Base-by-base conservation (phyloP, 192 early-diverging fungal species). In the Anaeromyces robustus region DNA sequence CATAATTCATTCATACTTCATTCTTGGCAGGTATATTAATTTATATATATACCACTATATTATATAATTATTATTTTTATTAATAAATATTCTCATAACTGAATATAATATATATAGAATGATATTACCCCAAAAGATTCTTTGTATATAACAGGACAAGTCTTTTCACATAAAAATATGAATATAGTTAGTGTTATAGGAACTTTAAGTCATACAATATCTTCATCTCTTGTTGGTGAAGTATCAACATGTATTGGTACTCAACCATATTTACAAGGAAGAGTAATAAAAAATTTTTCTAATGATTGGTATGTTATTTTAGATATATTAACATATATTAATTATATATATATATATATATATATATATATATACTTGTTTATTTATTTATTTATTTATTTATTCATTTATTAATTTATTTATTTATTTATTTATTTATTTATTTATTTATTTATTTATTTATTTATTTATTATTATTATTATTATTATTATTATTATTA, bases 101-200 rank as follows among this genome's bases (percentile, higher is more conserved):
- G n/a, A n/a, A n/a, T n/a, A n/a, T n/a, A n/a, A n/a, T 39, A 39
- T 13, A 14, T 39, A 1, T 39, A 52, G 52, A 89, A 89, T 3
- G 87, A 87, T 80, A 81, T 94, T 34, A 84, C 86, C 29, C 83
- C 86, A 26, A 82, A 86, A 78, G 88, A 91, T 4, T 83, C 87
- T 29, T 84, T 86, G 19, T 82, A 85, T 5, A 78, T 94, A 29
- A 85, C 87, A 41, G 92, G 91, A 29, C 87, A 89, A 26, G 92
- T 92, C 88, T 84, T 91, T 17, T 81, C 93, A 30, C 83, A 90
- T 77, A 90, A 90, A 59, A 90, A 92, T 30, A 84, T 93, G 82
- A 93, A 94, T 52, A 89, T 89, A 3, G 95, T 94, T 59, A 95
- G 91, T 79, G 86, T 97, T 30, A 82, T 92, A 19, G 95, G 90